Conservation (phyloP, 192 early-diverging fungal genomes). For the Backusella tuberculispora region DNA sequence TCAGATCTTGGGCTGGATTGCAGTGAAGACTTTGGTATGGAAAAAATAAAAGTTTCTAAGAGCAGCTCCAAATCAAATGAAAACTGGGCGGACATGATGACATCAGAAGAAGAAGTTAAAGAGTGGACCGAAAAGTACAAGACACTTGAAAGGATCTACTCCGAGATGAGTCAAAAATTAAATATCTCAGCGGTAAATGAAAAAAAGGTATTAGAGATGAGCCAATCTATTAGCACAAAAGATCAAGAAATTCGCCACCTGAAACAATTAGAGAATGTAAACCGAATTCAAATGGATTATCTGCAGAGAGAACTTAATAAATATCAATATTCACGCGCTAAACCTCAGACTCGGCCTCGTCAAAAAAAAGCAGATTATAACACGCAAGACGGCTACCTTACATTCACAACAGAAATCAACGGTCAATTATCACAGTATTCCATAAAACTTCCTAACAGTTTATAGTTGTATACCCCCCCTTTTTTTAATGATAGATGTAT, state of each 20-base stretch:
- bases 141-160: not conserved
- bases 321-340: not conserved
- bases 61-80: not conserved
- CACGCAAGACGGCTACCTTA: slow-evolving; percentile 16
- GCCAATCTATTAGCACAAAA: not conserved
- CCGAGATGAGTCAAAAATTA: not conserved
- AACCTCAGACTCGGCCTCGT: not conserved
- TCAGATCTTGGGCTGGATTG: slow-evolving; percentile 15
- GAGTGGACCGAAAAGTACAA: slow-evolving; percentile 22
- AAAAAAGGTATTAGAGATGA: slow-evolving; percentile 4
- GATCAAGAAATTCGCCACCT: slow-evolving; percentile 25
- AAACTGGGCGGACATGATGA: slow-evolving; percentile 26
- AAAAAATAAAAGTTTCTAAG: not conserved
- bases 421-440: slow-evolving; percentile 24
- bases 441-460: slow-evolving; percentile 1
- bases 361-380: slow-evolving; percentile 8
- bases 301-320: slow-evolving; percentile 24
- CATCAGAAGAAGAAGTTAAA: slow-evolving; percentile 20
- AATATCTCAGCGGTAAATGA: slow-evolving; percentile 3
- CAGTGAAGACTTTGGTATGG: slow-evolving; percentile 15
- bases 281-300: slow-evolving; percentile 26
- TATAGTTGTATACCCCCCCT: slow-evolving; percentile 14
- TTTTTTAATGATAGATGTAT: slow-evolving; percentile 18
- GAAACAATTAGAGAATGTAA: slow-evolving; percentile 24
- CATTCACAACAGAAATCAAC: slow-evolving; percentile 29